Base-by-base conservation (phyloP, 2,329 filamentous ascomycete genomes). In the Botrytis tulipae region DNA sequence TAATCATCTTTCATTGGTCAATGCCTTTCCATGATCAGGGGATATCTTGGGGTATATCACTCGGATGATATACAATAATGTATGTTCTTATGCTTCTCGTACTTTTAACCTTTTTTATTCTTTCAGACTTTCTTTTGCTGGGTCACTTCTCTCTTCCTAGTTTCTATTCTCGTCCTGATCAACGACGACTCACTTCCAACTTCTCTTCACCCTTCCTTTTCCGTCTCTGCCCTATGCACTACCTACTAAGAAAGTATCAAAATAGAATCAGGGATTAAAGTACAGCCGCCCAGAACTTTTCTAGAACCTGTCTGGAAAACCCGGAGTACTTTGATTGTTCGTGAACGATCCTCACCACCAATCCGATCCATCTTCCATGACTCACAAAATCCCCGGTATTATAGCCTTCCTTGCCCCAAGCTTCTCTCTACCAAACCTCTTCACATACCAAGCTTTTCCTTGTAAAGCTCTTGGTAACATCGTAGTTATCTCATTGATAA, bases 381-480 rank as follows among this genome's bases (percentile, higher is more conserved):
- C 62, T 80, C 74, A 81, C 46, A 81, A 70, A 66, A 82, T 72
- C n/a, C 80, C 80, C 5, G 91, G 91, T 78, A 92, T 86, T 42
- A 95, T 88, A 8, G 93, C 93, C 84, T 93, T 95, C 81, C 91
- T 89, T 44, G 87, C 88, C 67, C 88, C 89, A 75, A 97, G 88
- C 83, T 91, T 92, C 67, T 97, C 91, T 84, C 91, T 90, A 18
- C 95, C 95, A 86, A 99, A 99, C 82, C 87, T 93, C 80, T 93
- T 87, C 73, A 91, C 84, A 82, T 99, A 99, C 96, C 96, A 99
- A 79, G 86, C 85, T 82, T 90, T 90, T 37, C 95, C 95, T 76
- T 90, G 89, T 70, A 96, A 84, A 25, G 96, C 95, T 79, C 96
- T 87, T 18, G 96, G 95, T 75, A 97, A 82, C 95, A 98, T 99